phyloP scores from a whole-genome alignment of 2,329 filamentous ascomycete genomes.

The Ciborinia camelliae region DNA sequence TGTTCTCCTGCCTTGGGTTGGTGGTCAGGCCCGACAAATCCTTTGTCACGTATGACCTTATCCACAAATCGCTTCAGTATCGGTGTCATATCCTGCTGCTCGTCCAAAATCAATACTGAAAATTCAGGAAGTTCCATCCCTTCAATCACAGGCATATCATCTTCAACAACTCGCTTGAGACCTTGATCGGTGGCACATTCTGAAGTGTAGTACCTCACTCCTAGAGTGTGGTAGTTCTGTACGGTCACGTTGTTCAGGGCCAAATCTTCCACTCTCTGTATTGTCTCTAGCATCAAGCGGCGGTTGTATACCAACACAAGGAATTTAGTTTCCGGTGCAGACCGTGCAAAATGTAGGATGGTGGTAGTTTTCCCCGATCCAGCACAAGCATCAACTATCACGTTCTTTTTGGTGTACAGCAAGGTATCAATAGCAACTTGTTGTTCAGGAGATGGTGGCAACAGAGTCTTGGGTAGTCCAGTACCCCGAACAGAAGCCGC shows the following conservation, averaged over 20 bases:
- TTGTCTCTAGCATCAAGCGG: constrained; percentile 15
- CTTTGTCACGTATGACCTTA: constrained; percentile 13
- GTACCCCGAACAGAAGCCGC: not conserved
- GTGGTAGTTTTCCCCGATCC: constrained; percentile 17
- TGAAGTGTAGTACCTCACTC: constrained; percentile 7
- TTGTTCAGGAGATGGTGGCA: constrained; percentile 15
- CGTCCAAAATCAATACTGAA: constrained; percentile 13
- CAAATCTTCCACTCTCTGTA: constrained; percentile 10
- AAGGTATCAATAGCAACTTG: constrained; percentile 14
- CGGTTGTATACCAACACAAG: constrained; percentile 15
- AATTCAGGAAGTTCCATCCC: constrained; percentile 15
- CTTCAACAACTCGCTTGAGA: constrained; percentile 13
- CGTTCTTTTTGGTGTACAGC: constrained; percentile 11
- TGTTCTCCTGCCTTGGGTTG: not conserved
- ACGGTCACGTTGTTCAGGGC: constrained; percentile 9
- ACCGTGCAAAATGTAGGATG: constrained; percentile 6
- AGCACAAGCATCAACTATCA: constrained; percentile 15
- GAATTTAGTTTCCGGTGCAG: constrained; percentile 5
- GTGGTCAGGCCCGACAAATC: not conserved
- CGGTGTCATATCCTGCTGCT: constrained; percentile 17
- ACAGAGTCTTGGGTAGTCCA: not conserved
- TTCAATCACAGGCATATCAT: constrained; percentile 1
- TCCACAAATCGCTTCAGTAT: constrained; percentile 17
- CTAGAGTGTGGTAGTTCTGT: constrained; percentile 6
- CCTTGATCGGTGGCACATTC: constrained; percentile 17